Evolutionary conservation across 2,329 filamentous ascomycete genomes (phyloP).

Genomic region (Arthroderma uncinatum): DNA sequence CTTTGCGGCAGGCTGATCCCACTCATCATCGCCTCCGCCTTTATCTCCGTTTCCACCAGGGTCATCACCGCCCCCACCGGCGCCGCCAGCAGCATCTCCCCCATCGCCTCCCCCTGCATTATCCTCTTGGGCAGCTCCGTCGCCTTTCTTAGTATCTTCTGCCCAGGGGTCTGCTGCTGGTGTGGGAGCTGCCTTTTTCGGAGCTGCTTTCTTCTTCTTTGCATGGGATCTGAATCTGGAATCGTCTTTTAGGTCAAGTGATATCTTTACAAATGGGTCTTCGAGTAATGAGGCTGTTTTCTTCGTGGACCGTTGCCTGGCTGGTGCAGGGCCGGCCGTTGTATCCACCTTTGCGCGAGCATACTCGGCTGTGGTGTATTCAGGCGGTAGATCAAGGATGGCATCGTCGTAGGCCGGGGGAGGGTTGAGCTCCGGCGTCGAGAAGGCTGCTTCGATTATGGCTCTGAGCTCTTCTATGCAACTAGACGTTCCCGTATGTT

Average conservation of each 20-base stretch:
- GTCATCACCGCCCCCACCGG: slow-evolving; percentile 6
- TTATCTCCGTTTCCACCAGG: background rate
- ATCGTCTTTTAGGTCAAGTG: slow-evolving; percentile 12
- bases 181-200: slow-evolving; percentile 4
- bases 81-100: slow-evolving; percentile 5
- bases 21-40: slow-evolving; percentile 8
- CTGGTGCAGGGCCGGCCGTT: background rate
- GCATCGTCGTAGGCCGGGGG: slow-evolving; percentile 14
- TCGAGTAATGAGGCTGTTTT: background rate
- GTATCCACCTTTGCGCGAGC: background rate
- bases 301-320: background rate
- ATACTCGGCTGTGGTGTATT: slow-evolving; percentile 9
- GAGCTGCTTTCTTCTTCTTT: slow-evolving; percentile 11
- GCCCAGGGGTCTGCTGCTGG: background rate
- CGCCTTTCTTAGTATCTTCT: background rate
- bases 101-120: slow-evolving; percentile 8
- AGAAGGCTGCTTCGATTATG: slow-evolving; percentile 1
- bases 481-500: background rate
- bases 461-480: slow-evolving; percentile 3
- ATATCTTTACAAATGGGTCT: background rate
- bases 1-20: background rate
- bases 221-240: slow-evolving; percentile 11
- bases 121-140: slow-evolving; percentile 8
- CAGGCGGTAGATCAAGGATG: slow-evolving; percentile 24
- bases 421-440: background rate